Base-by-base conservation (phyloP, 495 filamentous ascomycete genomes). In the Pyrenopolyporus hunteri region DNA sequence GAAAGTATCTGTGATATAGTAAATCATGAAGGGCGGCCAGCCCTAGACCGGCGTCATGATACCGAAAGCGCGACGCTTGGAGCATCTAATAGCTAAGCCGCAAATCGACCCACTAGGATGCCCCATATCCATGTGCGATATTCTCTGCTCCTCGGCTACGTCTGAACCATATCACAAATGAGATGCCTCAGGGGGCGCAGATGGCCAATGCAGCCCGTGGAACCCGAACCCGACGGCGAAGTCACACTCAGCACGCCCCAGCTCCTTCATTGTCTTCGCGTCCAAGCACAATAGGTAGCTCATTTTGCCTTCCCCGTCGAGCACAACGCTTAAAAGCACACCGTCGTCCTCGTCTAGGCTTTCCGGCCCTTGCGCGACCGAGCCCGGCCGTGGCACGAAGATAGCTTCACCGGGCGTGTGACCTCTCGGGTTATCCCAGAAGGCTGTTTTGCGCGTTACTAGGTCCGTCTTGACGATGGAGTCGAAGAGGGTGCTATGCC, bases 371-470 rank as follows among this genome's bases (percentile, higher is more conserved):
- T 42, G 31, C n/a, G 13, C 32, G 0, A 70, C 71, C 8, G 55
- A 33, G 1, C 14, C 58, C 1, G 81, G 80, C 22, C 85, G 73
- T 0, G 84, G 76, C 0, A 93, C 76, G 57, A 93, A 92, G 39
- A 93, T 86, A 0, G 89, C 78, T 64, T 93, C 90, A 2, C 89
- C 86, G 0, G 90, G 87, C 0, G 82, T 88, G 44, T 92, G 88
- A 0, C 81, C 87, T 42, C 82, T 76, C 9, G 69, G 69, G 8
- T 69, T 73, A 2, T 75, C 71, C 90, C 86, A 91, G n/a, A 73
- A 70, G 2, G 70, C 35, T 1, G 73, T 62, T 37, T 77, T 73
- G 22, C 79, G 70, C 0, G 83, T 87, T 9, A 74, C 69, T 4
- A 78, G 77, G 68, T 93, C 88, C 29, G 85, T 83, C 64, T 93